phyloP scores from a whole-genome alignment of 2,329 filamentous ascomycete species.

The Curvularia sp. region DNA sequence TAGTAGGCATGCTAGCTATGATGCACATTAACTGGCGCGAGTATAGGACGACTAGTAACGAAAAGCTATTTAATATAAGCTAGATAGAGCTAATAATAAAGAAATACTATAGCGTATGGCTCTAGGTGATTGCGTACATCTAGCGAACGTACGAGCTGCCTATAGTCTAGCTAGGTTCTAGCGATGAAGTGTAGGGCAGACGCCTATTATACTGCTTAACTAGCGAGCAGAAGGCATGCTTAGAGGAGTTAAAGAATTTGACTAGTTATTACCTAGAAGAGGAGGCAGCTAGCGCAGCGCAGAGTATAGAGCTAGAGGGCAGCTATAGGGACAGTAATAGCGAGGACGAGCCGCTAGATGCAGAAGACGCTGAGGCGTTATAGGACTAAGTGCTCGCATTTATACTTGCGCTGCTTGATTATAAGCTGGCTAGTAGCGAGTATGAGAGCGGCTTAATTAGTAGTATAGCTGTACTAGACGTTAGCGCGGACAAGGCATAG shows the following conservation, averaged over 20 bases:
- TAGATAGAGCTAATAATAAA: constrained; percentile 9
- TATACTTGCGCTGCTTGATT: too few species aligned
- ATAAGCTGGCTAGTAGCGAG: too few species aligned
- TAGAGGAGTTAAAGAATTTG: constrained; percentile 5
- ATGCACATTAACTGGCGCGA: too few species aligned
- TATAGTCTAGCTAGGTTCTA: background rate
- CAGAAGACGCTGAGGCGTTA: constrained; percentile 3
- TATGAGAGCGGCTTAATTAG: too few species aligned
- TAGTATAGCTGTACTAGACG: too few species aligned
- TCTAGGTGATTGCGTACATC: too few species aligned
- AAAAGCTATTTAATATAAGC: background rate
- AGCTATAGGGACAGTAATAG: constrained; percentile 1
- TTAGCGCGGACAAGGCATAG: too few species aligned
- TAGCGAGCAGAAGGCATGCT: too few species aligned
- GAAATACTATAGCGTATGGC: constrained; percentile 11
- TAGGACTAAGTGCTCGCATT: too few species aligned
- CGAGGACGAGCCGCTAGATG: constrained; percentile 1
- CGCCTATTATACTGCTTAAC: constrained; percentile 6
- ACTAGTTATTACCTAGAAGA: background rate
- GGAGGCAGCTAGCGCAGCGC: background rate
- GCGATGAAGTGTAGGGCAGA: constrained; percentile 5
- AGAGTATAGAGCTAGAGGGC: background rate
- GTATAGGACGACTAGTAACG: too few species aligned
- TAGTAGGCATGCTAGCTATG: too few species aligned
- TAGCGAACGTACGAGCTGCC: too few species aligned